These are phyloP conservation scores for Tuber melanosporum DNA, from an alignment of 495 filamentous ascomycete species.

Conservation along the genomic window DNA sequence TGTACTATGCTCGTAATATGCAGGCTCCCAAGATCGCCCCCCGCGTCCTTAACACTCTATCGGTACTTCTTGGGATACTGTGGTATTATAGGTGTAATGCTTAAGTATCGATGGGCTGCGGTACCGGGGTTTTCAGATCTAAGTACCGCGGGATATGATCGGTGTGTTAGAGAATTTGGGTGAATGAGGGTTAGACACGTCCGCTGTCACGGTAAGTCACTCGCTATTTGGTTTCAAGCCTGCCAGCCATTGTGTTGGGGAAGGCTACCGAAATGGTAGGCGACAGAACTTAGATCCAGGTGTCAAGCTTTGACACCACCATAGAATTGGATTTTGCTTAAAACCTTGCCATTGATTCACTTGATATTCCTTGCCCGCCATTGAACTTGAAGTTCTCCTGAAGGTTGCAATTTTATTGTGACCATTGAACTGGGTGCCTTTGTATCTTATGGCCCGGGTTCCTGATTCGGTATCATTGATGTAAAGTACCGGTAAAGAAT, in stretches of 20 bases:
- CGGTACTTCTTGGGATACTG: not conserved
- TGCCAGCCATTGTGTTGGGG: not conserved
- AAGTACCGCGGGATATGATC: not conserved
- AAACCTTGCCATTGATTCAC: not conserved
- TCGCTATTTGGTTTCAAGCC: not conserved
- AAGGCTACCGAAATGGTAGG: not conserved
- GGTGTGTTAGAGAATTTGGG: not conserved
- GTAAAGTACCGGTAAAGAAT: not conserved
- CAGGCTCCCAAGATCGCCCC: not conserved
- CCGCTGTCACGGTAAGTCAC: not conserved
- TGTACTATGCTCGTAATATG: not conserved
- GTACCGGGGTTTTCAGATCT: not conserved
- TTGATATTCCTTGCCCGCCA: not conserved
- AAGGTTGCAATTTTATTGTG: not conserved
- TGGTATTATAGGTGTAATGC: not conserved
- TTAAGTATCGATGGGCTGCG: not conserved
- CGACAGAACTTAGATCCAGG: not conserved
- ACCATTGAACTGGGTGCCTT: not conserved
- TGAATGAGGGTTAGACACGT: conserved; percentile 6
- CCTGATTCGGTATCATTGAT: not conserved
- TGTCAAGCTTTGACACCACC: not conserved
- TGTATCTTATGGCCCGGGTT: not conserved
- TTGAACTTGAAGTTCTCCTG: not conserved
- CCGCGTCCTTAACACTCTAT: not conserved
- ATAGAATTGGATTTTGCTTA: not conserved